Base-by-base conservation (phyloP, 2,329 filamentous ascomycete species). In the Cladosporium sp. region DNA sequence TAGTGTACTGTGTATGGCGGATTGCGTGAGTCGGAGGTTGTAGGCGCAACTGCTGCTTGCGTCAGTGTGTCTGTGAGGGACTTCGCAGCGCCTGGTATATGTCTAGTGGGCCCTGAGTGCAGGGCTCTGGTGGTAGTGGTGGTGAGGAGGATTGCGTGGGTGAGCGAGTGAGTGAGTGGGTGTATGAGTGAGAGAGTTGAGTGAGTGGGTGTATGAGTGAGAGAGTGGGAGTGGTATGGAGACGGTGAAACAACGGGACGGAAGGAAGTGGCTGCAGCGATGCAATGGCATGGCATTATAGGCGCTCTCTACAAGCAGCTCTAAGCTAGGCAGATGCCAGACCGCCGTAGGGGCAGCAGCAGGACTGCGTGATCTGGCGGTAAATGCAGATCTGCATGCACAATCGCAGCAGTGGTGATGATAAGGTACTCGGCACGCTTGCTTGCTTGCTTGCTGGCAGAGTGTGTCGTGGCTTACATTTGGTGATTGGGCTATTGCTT, bases 261-360 rank as follows among this genome's bases (percentile, higher is more conserved):
- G 52, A 55, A 55, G 52, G 52, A 55, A 32, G 52, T 30, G 18
- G 52, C n/a, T 30, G 52, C 52, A 52, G 59, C n/a, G 18, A 38
- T 64, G 61, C 61, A 64, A 62, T 62, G 41, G 41, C 41, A 47
- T 47, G 61, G 49, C 60, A 64, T 64, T 55, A 44, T 36, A 86
- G 1, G 91, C 91, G 90, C 90, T 93, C 77, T 95, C 91, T 1
- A 91, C 83, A 8, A 54, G 61, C 51, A 41, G 61, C 61, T 64
- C 61, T 64, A 55, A 88, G 3, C 52, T 55, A 55, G 52, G 49
- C 26, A 55, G 28, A 30, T 30, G 28, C 28, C 28, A 30, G 52
- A 55, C 41, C 41, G 41, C 41, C 41, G 8, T 47, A 55, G 30
- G 51, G 51, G 38, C 51, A 32, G 7, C 52, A 28, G 51, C 51